A percentile compares a stretch with the other conserved stretches of the same genome.
Evolutionary conservation across 2,329 filamentous ascomycete genomes (phyloP).

Genomic region (Diplodia sapinea): DNA sequence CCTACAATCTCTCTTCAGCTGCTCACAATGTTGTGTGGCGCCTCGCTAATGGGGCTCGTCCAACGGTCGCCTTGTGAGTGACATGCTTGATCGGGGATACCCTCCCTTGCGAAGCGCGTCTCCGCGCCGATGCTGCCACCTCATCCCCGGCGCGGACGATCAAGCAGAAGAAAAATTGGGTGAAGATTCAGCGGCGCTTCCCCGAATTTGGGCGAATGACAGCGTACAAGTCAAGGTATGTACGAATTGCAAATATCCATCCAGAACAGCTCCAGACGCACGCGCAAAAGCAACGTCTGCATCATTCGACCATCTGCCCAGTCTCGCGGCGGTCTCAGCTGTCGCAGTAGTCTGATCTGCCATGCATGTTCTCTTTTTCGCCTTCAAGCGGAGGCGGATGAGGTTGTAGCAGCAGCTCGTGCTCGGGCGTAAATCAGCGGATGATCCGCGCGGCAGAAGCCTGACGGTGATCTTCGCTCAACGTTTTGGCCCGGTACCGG

Average conservation of each 20-base stretch:
- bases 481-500: constrained; percentile 9
- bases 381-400: neutral
- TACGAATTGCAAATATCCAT: neutral
- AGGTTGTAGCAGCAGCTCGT: constrained; percentile 4
- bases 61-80: neutral
- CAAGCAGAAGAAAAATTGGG: neutral
- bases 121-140: neutral
- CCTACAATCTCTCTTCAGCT: neutral
- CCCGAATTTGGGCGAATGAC: constrained; percentile 11
- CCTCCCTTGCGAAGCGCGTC: neutral
- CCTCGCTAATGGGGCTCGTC: neutral
- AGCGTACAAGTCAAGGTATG: neutral
- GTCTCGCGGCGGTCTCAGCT: neutral
- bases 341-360: neutral
- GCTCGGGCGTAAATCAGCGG: constrained; percentile 22
- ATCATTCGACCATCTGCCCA: neutral
- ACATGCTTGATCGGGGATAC: neutral
- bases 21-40: neutral
- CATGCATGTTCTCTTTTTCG: neutral
- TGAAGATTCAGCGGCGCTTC: neutral
- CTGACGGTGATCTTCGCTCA: constrained; percentile 26
- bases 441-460: constrained; percentile 24
- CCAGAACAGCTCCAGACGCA: neutral
- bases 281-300: constrained; percentile 7
- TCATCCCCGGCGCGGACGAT: neutral